A percentile compares a stretch with the other conserved stretches of the same genome.
phyloP scores from a whole-genome alignment of 495 filamentous ascomycete species.

The Penicillium macrosclerotiorum region DNA sequence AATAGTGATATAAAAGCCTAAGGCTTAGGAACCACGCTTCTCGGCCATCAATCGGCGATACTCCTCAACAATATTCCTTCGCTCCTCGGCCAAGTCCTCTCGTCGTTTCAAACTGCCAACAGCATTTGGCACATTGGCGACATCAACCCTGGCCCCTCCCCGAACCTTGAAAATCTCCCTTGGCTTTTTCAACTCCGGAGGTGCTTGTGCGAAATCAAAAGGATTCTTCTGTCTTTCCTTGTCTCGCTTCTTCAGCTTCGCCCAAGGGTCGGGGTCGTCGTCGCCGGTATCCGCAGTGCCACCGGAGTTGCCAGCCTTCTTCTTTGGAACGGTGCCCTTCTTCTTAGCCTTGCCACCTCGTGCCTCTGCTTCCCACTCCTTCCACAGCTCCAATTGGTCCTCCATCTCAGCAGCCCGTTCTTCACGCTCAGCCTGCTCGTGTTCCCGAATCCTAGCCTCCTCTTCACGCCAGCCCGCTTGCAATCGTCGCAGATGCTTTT shows the following conservation, averaged over 20 bases:
- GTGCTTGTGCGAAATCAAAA: conserved; percentile 78
- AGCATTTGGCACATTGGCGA: conserved; percentile 69
- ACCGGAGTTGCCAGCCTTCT: conserved; percentile 43
- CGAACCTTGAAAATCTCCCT: conserved; percentile 67
- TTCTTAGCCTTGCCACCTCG: conserved; percentile 57
- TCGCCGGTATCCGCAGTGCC: conserved; percentile 32
- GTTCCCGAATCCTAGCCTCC: conserved; percentile 60
- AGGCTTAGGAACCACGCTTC: conserved; percentile 35
- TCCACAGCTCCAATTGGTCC: conserved; percentile 47
- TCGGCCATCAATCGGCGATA: conserved; percentile 79
- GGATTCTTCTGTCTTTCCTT: conserved; percentile 55
- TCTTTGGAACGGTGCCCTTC: conserved; percentile 42
- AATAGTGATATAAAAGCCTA: neutral
- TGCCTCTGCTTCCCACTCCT: conserved; percentile 46
- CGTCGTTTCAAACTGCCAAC: conserved; percentile 77
- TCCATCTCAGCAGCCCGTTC: conserved; percentile 54
- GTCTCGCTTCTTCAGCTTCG: conserved; percentile 58
- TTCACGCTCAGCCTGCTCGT: conserved; percentile 65
- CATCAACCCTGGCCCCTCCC: conserved; percentile 66
- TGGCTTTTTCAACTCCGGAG: conserved; percentile 69
- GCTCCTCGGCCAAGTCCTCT: conserved; percentile 75
- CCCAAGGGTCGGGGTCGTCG: conserved; percentile 79
- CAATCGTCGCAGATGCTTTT: conserved; percentile 77
- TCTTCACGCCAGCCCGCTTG: conserved; percentile 79
- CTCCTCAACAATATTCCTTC: conserved; percentile 73